A percentile compares a stretch with the other conserved stretches of the same genome.
phyloP scores from a whole-genome alignment of 179 eudicot genomes.

The Beta corolliflora region DNA sequence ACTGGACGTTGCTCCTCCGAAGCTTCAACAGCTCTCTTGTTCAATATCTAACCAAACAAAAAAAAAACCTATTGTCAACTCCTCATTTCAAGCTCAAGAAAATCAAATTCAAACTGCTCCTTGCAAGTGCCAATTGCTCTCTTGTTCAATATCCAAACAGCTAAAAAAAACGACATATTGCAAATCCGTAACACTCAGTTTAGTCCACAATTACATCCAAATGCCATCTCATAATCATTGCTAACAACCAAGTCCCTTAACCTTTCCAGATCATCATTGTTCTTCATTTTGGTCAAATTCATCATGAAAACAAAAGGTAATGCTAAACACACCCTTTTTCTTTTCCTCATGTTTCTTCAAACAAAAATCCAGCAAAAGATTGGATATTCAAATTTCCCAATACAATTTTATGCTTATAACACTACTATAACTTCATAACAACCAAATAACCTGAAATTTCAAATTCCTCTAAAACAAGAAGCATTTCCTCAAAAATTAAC shows the following conservation, averaged over 20 bases:
- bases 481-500: too few relatives aligned
- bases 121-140: constrained; percentile 70
- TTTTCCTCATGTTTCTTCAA: neutral
- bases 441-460: neutral
- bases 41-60: constrained; percentile 55
- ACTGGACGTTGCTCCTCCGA: constrained; percentile 53
- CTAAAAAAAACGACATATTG: neutral
- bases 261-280: too few relatives aligned
- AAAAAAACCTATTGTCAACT: neutral
- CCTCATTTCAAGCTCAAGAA: neutral
- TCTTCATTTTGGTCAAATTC: neutral
- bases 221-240: constrained; percentile 4
- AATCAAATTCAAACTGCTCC: constrained; percentile 6
- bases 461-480: neutral
- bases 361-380: neutral
- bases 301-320: neutral
- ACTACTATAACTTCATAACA: neutral
- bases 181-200: neutral
- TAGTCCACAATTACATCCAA: neutral
- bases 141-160: constrained; percentile 69
- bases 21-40: constrained; percentile 78
- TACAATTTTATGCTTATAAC: neutral
- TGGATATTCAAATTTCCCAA: neutral
- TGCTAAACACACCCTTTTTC: neutral
- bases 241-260: neutral